Evolutionary conservation across 2,329 filamentous ascomycete genomes (phyloP).

Genomic region (Trichoderma arundinaceum): DNA sequence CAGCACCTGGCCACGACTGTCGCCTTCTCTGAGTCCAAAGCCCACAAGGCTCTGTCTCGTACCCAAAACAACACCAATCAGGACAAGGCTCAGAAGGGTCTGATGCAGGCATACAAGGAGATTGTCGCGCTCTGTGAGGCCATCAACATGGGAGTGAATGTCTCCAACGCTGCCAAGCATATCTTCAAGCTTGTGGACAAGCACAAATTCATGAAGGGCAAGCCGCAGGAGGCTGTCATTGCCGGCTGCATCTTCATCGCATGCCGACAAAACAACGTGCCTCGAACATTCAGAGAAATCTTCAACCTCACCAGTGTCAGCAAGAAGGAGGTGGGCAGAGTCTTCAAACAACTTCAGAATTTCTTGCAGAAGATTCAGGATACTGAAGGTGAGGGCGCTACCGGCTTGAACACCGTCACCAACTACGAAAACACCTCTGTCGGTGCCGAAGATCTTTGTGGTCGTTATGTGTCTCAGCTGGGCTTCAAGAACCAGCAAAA

Average conservation of each 20-base stretch:
- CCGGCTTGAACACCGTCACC: conserved; percentile 62
- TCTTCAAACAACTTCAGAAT: conserved; percentile 90
- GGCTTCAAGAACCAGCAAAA: conserved; percentile 72
- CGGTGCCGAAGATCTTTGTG: conserved; percentile 81
- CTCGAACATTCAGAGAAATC: conserved; percentile 92
- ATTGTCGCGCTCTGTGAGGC: conserved; percentile 87
- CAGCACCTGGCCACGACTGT: conserved; percentile 89
- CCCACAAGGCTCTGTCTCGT: conserved; percentile 76
- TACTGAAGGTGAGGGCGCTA: conserved; percentile 53
- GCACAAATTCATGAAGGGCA: conserved; percentile 91
- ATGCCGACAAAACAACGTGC: conserved; percentile 85
- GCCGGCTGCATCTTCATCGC: conserved; percentile 98
- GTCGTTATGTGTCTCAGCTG: conserved; percentile 87
- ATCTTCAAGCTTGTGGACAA: conserved; percentile 96
- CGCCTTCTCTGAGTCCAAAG: conserved; percentile 76
- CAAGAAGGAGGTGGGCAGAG: conserved; percentile 96
- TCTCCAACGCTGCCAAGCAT: conserved; percentile 89
- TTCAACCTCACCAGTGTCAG: conserved; percentile 90
- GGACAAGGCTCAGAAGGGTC: conserved; percentile 81
- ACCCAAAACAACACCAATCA: conserved; percentile 84
- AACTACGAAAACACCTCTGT: conserved; percentile 79
- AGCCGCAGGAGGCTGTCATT: conserved; percentile 90
- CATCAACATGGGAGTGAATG: conserved; percentile 78
- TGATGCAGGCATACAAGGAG: conserved; percentile 85
- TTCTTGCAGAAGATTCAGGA: conserved; percentile 81